Conservation (phyloP, 2,329 filamentous ascomycete species). For the Aspergillus udagawae region DNA sequence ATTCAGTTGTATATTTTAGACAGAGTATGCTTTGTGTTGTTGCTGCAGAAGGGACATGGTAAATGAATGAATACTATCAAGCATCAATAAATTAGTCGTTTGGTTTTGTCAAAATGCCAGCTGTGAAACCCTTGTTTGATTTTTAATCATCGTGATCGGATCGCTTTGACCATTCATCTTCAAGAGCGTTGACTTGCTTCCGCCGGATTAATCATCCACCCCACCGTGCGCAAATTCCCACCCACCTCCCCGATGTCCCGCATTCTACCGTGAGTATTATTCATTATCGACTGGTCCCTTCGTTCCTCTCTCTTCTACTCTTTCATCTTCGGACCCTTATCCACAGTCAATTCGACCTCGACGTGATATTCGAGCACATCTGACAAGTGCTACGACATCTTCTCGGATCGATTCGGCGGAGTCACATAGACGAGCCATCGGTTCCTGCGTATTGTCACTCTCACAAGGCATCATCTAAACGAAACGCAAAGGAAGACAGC, state of each 20-base stretch:
- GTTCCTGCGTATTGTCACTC: neutral
- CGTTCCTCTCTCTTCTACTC: neutral
- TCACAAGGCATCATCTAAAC: neutral
- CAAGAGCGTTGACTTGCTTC: neutral
- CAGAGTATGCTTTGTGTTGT: neutral
- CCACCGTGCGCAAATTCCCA: neutral
- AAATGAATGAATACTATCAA: neutral
- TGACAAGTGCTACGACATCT: neutral
- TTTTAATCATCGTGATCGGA: neutral
- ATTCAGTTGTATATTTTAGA: neutral
- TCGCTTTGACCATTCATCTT: too few species aligned
- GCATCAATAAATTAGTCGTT: neutral
- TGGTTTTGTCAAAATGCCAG: neutral
- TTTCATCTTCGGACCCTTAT: neutral
- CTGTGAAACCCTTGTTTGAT: neutral
- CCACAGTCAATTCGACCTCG: neutral
- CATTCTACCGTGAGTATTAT: neutral
- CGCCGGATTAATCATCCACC: conserved; percentile 2
- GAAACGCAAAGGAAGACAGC: neutral
- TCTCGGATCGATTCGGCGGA: neutral
- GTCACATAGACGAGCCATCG: neutral
- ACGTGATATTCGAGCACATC: neutral
- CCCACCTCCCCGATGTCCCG: neutral
- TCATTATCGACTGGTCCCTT: neutral
- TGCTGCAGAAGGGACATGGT: neutral